These are phyloP conservation scores for Podila epigama DNA, from an alignment of 192 early-diverging fungal species.

Conservation along the genomic window DNA sequence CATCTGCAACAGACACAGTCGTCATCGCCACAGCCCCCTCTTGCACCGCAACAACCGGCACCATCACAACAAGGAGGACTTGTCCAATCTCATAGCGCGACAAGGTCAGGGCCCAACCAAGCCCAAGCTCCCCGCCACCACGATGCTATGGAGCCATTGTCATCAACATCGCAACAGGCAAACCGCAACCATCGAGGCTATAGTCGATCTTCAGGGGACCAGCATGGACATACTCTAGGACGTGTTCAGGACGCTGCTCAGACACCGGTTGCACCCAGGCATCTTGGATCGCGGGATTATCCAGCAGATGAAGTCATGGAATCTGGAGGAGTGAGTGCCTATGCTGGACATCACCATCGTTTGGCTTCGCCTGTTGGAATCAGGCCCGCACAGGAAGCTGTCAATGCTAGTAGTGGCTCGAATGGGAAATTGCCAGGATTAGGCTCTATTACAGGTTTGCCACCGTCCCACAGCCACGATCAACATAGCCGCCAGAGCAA, in stretches of 20 bases:
- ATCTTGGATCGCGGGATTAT: constrained; percentile 7
- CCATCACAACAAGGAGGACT: not conserved
- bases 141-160: not conserved
- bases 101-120: not conserved
- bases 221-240: not conserved
- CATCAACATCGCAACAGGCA: no score
- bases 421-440: constrained; percentile 28
- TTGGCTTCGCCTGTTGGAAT: constrained; percentile 28
- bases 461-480: constrained; percentile 11
- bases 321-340: constrained; percentile 30
- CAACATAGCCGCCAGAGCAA: not conserved
- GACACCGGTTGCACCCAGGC: not conserved
- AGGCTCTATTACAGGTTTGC: constrained; percentile 6
- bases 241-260: constrained; percentile 9
- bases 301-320: constrained; percentile 44
- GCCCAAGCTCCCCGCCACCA: not conserved
- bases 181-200: constrained; percentile 1
- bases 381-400: constrained; percentile 14
- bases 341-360: constrained; percentile 22
- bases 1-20: not conserved
- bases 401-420: constrained; percentile 1
- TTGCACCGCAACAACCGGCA: not conserved
- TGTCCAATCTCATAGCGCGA: constrained; percentile 1
- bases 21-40: not conserved
- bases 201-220: not conserved